Percentiles rank a stretch among this genome's conserved stretches.
Conservation (phyloP, 108 stramenopile species). For the Thalassiosira profunda region DNA sequence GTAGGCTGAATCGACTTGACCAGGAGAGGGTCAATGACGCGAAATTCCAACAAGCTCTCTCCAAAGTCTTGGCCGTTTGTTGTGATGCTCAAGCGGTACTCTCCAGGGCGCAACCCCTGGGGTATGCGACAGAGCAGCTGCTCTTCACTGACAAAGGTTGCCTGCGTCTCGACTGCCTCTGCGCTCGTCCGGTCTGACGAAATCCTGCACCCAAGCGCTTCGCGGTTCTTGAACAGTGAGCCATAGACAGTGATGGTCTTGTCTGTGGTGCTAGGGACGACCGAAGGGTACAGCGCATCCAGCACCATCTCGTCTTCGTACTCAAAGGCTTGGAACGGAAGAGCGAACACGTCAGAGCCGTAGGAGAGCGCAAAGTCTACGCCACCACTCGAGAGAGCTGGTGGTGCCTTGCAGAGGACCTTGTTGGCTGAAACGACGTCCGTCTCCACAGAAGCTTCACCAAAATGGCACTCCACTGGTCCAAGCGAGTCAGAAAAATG, state of each 20-base stretch:
- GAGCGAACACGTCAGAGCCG: slow-evolving; percentile 28
- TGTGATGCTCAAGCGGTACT: slow-evolving; percentile 23
- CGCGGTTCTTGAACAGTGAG: slow-evolving; percentile 4
- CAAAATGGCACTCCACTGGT: slow-evolving; percentile 21
- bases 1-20: slow-evolving; percentile 19
- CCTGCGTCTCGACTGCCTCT: no score
- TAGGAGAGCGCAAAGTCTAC: slow-evolving; percentile 20
- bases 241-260: slow-evolving; percentile 17
- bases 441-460: slow-evolving; percentile 2
- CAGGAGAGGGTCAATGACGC: slow-evolving; percentile 28
- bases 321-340: slow-evolving; percentile 8
- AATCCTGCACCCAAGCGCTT: slow-evolving; percentile 28
- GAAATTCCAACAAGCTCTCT: slow-evolving; percentile 1
- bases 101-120: slow-evolving; percentile 19
- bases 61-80: slow-evolving; percentile 40
- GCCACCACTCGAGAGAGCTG: neutral
- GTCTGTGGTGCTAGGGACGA: slow-evolving; percentile 8
- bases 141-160: slow-evolving; percentile 21
- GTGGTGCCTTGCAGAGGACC: slow-evolving; percentile 20
- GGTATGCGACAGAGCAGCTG: slow-evolving; percentile 18
- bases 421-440: slow-evolving; percentile 8
- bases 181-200: neutral
- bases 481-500: slow-evolving; percentile 25
- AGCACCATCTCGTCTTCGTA: slow-evolving; percentile 32
- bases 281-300: neutral